Percentiles rank a stretch among this genome's conserved stretches.
phyloP scores from a whole-genome alignment of 1,284 basidiomycete genomes.

The Fistulina hepatica region DNA sequence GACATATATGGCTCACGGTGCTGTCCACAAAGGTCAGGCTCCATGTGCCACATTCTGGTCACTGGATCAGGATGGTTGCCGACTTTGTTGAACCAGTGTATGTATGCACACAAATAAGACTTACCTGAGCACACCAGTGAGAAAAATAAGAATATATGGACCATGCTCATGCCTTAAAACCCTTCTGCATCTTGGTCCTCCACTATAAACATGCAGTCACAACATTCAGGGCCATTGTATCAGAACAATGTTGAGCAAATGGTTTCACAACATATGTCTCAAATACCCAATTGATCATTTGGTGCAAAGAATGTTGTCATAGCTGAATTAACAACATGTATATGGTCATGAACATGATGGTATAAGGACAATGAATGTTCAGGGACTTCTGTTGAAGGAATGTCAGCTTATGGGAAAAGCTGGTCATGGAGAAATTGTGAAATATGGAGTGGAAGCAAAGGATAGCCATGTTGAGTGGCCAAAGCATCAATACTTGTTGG shows the following conservation, averaged over 20 bases:
- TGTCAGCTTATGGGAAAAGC: background rate
- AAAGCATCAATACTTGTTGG: constrained; percentile 9
- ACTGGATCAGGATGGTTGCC: background rate
- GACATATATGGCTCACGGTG: too few relatives aligned
- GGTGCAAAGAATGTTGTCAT: constrained; percentile 16
- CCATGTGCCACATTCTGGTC: constrained; percentile 10
- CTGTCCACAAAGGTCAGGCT: too few relatives aligned
- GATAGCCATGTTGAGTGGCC: constrained; percentile 9
- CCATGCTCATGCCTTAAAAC: constrained; percentile 10
- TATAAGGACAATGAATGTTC: background rate
- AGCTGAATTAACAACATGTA: constrained; percentile 15
- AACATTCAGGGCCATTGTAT: constrained; percentile 3
- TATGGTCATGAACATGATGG: background rate
- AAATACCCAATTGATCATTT: constrained; percentile 14
- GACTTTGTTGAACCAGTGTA: constrained; percentile 9
- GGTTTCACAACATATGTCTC: constrained; percentile 12
- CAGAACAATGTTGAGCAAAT: constrained; percentile 13
- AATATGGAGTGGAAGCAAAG: constrained; percentile 11
- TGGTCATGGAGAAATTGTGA: constrained; percentile 4
- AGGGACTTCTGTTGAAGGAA: background rate
- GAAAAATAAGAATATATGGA: constrained; percentile 9
- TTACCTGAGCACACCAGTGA: constrained; percentile 5
- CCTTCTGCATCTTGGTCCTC: constrained; percentile 7
- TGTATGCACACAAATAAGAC: constrained; percentile 9
- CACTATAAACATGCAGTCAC: constrained; percentile 14